Percentiles rank a stretch among this genome's conserved stretches.
Evolutionary conservation across 2,329 filamentous ascomycete species (phyloP).

Genomic region (Neoscytalidium dimidiatum): DNA sequence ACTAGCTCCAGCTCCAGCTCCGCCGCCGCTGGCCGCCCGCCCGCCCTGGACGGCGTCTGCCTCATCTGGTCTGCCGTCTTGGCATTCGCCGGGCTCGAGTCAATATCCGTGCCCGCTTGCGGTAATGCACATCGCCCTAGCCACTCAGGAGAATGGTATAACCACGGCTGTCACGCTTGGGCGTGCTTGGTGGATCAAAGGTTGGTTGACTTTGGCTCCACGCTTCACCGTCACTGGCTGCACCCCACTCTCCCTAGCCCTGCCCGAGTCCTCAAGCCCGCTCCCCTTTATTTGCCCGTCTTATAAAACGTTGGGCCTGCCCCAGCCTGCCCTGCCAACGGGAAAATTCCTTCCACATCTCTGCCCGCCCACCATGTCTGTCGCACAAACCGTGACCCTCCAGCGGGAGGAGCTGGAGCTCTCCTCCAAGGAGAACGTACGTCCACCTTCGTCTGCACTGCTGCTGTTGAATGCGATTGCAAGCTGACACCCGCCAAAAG

Average conservation of each 20-base stretch:
- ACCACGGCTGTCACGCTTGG: conserved; percentile 11
- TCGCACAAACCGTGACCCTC: conserved; percentile 14
- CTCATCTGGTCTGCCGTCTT: neutral
- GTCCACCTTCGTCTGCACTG: neutral
- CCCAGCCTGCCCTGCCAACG: neutral
- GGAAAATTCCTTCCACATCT: neutral
- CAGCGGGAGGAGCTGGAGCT: conserved; percentile 8
- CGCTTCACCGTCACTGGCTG: conserved; percentile 3
- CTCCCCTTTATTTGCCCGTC: conserved; percentile 1
- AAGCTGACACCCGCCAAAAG: neutral
- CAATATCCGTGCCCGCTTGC: conserved; percentile 8
- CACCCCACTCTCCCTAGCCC: conserved; percentile 8
- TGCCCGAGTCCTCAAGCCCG: neutral
- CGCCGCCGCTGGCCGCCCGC: neutral
- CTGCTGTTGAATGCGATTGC: too few species aligned
- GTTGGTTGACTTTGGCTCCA: conserved; percentile 10
- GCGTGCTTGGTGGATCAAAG: conserved; percentile 9
- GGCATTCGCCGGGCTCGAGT: conserved; percentile 5
- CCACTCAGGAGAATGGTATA: conserved; percentile 15
- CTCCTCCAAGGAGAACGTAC: neutral
- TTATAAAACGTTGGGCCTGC: neutral
- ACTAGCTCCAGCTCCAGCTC: neutral
- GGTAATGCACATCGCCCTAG: conserved; percentile 12
- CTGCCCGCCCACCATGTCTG: conserved; percentile 2
- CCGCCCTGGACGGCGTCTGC: neutral